phyloP scores from a whole-genome alignment of 176 grass and related monocot genomes.

The Musa acuminata region DNA sequence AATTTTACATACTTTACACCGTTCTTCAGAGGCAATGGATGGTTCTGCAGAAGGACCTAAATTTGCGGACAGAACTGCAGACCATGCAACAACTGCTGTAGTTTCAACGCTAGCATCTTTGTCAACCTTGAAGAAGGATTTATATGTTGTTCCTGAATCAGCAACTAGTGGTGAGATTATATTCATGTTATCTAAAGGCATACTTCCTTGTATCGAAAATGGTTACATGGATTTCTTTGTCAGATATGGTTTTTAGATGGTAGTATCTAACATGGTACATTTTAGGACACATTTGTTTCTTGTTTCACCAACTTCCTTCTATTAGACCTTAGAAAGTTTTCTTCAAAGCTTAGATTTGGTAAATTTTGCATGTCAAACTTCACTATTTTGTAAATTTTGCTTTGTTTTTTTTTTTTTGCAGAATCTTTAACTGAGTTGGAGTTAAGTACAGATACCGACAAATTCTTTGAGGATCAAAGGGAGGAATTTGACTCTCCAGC shows the following conservation, averaged over 20 bases:
- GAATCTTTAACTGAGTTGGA: constrained; percentile 50
- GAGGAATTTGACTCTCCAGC: constrained; percentile 28
- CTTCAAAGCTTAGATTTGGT: too few relatives aligned
- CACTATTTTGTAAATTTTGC: not conserved
- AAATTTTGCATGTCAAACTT: not conserved
- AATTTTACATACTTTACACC: constrained; percentile 31
- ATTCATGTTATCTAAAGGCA: constrained; percentile 8
- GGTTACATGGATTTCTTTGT: not conserved
- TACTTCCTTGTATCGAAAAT: too few relatives aligned
- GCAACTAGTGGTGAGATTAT: constrained; percentile 49
- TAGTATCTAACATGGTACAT: not conserved
- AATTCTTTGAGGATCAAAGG: constrained; percentile 56
- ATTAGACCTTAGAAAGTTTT: too few relatives aligned
- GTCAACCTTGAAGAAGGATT: constrained; percentile 42
- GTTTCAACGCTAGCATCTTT: constrained; percentile 40
- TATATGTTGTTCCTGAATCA: constrained; percentile 37
- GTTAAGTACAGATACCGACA: constrained; percentile 43
- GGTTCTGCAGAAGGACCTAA: constrained; percentile 13
- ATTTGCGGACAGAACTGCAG: constrained; percentile 27
- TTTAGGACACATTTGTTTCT: not conserved
- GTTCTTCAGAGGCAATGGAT: not conserved
- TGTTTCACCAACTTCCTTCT: too few relatives aligned
- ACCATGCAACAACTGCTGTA: constrained; percentile 36
- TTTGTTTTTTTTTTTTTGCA: constrained; percentile 1
- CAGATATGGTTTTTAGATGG: constrained; percentile 5